Evolutionary conservation across 441 rosid species (phyloP), one percentile per base, ranked within the genome.

Genomic region (Aleurites moluccanus): DNA sequence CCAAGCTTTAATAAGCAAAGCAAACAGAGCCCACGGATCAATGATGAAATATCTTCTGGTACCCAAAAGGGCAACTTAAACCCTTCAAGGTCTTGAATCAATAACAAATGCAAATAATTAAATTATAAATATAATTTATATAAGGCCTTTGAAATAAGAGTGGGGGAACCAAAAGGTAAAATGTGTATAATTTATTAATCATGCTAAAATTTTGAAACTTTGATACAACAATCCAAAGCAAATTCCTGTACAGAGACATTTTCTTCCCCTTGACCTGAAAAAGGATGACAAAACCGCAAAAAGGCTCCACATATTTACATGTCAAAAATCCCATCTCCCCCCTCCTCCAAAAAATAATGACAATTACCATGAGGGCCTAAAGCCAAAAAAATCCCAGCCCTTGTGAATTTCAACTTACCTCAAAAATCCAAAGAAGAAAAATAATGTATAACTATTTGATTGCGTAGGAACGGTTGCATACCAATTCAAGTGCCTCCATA

Each of bases 381-480:
- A 65, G 69, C 85, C 84, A 78, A 82, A 84, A 82, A 77, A 50
- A 18, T 73, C 82, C 89, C 84, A 82, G 74, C 86, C 73, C 82
- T 69, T 42, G 23, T 42, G 53, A 68, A 57, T 56, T 73, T 63
- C 75, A 72, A n/a, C 72, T 69, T 67, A n/a, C 67, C 72, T 25
- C 69, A 82, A 80, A 81, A 84, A 57, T 73, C 81, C 75, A 70
- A 1, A 38, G 70, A 23, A 25, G 52, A 52, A 73, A 23, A 64
- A 69, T 53, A 28, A 57, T 44, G 67, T 59, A 73, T 10, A 59
- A 72, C 84, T 90, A 95, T 73, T 89, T 86, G 86, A 90, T 95
- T 72, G 86, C 82, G 74, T 93, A 93, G 56, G 98, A 93, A 27
- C 86, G 83, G 73, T 80, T 81, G 86, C 96, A 95, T 55, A 90